phyloP scores from a whole-genome alignment of 2,329 filamentous ascomycete genomes.

The Claviceps purpurea region DNA sequence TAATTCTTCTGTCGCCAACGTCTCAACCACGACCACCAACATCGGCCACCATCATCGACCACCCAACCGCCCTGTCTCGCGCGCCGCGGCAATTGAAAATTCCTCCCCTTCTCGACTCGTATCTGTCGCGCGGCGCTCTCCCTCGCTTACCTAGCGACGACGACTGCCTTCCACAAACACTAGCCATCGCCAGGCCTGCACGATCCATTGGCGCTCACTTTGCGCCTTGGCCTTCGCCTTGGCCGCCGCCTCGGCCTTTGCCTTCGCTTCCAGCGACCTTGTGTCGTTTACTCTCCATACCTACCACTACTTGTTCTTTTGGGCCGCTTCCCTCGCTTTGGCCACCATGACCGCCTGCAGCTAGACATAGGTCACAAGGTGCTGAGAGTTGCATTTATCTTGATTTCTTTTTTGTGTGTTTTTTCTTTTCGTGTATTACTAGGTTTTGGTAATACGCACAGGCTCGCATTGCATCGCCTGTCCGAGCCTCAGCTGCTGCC shows the following conservation, averaged over 20 bases:
- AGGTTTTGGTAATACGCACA: background rate
- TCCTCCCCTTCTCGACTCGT: too few relatives aligned
- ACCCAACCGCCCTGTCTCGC: background rate
- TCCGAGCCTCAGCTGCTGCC: background rate
- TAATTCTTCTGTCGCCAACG: background rate
- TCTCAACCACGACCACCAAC: background rate
- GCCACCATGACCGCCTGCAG: slow-evolving; percentile 2
- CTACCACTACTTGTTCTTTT: background rate
- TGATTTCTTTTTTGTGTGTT: background rate
- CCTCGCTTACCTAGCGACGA: background rate
- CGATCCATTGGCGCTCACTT: background rate
- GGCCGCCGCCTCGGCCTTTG: background rate
- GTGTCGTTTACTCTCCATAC: background rate
- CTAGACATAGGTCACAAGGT: background rate
- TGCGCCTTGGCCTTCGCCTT: background rate
- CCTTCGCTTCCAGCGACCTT: background rate
- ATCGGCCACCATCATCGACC: background rate
- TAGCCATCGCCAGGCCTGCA: background rate
- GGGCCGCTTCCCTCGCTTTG: background rate
- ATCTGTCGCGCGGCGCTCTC: background rate
- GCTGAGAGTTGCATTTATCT: background rate
- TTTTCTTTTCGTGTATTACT: background rate
- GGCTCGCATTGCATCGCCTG: background rate
- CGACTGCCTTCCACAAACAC: background rate
- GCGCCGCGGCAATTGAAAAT: background rate